These are phyloP conservation scores for Stereocaulon alpinum DNA, from an alignment of 495 filamentous ascomycete species.

Conservation along the genomic window DNA sequence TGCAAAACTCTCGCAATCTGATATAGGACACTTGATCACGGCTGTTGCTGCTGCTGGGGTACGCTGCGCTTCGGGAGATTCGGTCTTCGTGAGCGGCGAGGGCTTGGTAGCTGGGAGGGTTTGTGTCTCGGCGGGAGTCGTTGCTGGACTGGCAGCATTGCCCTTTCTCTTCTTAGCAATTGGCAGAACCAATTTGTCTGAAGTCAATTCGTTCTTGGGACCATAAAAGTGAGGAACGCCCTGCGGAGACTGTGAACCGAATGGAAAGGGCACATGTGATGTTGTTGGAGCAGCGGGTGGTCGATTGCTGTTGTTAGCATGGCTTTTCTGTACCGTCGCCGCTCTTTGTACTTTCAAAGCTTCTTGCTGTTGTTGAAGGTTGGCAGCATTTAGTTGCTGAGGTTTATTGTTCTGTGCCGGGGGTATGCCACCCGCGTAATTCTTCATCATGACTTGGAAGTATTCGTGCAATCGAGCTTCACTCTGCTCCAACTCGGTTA, in stretches of 20 bases:
- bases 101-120: slow-evolving; percentile 24
- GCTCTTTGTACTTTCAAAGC: slow-evolving; percentile 37
- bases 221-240: slow-evolving; percentile 50
- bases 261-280: slow-evolving; percentile 52
- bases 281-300: slow-evolving; percentile 56
- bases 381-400: slow-evolving; percentile 50
- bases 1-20: slow-evolving; percentile 36
- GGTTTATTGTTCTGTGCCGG: slow-evolving; percentile 26
- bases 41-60: slow-evolving; percentile 25
- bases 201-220: slow-evolving; percentile 33
- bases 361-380: slow-evolving; percentile 49
- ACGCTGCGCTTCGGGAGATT: slow-evolving; percentile 29
- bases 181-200: slow-evolving; percentile 52
- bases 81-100: slow-evolving; percentile 30
- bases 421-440: slow-evolving; percentile 6
- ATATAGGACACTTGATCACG: slow-evolving; percentile 35
- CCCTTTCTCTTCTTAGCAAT: slow-evolving; percentile 49
- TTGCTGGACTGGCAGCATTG: slow-evolving; percentile 31
- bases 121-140: slow-evolving; percentile 27
- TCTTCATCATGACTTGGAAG: slow-evolving; percentile 33
- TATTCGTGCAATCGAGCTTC: slow-evolving; percentile 37
- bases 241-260: slow-evolving; percentile 61
- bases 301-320: slow-evolving; percentile 42
- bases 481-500: slow-evolving; percentile 42
- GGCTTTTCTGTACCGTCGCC: slow-evolving; percentile 43